phyloP scores from a whole-genome alignment of 1,284 basidiomycete genomes.

The Pseudozyma tsukubaensis region DNA sequence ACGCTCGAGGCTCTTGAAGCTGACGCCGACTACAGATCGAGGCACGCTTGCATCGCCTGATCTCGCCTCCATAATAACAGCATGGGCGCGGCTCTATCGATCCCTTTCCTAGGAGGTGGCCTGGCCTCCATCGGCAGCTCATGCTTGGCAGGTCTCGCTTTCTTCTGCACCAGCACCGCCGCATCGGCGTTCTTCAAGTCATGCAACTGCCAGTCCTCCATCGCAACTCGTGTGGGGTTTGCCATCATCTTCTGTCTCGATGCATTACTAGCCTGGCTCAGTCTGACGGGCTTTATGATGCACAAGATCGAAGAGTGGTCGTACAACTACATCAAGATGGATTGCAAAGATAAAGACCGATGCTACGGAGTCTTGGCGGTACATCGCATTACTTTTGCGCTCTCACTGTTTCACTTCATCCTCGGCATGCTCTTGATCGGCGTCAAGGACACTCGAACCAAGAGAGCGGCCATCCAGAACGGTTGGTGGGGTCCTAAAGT shows the following conservation, averaged over 20 bases:
- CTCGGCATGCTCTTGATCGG: constrained; percentile 84
- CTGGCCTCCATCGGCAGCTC: constrained; percentile 74
- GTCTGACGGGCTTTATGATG: constrained; percentile 89
- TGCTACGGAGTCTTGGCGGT: constrained; percentile 98
- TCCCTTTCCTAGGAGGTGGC: constrained; percentile 84
- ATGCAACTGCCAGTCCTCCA: constrained; percentile 98
- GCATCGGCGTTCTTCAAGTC: constrained; percentile 98
- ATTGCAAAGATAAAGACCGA: constrained; percentile 83
- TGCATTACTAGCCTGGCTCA: constrained; percentile 95
- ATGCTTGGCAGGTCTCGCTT: constrained; percentile 68
- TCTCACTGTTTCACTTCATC: constrained; percentile 87
- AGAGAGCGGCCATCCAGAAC: constrained; percentile 94
- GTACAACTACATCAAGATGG: constrained; percentile 98
- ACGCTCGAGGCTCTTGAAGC: too few relatives aligned
- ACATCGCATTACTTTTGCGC: constrained; percentile 95
- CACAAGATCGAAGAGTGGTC: constrained; percentile 90
- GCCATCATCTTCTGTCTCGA: constrained; percentile 95
- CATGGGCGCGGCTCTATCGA: constrained; percentile 85
- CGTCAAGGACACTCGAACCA: constrained; percentile 87
- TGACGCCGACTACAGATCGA: too few relatives aligned
- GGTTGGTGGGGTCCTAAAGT: constrained; percentile 99
- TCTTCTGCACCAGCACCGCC: constrained; percentile 78
- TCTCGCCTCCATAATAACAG: constrained; percentile 40
- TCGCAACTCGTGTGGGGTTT: constrained; percentile 96
- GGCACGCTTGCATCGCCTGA: not conserved